Base-by-base conservation (phyloP, 495 filamentous ascomycete genomes). In the Terfezia claveryi region DNA sequence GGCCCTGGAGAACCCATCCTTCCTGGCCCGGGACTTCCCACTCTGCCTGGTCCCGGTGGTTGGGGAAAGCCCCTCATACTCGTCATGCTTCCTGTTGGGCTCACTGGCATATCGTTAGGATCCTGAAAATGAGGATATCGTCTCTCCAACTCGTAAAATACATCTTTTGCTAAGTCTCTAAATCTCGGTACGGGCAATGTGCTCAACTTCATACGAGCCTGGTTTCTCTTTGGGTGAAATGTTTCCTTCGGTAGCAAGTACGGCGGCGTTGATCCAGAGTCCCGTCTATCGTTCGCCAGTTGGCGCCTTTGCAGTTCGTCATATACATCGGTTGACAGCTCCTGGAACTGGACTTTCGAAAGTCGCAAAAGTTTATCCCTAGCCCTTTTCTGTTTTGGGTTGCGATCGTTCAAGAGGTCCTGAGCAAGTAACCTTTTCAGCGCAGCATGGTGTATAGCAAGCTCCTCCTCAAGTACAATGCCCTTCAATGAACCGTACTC, bases 201-300 rank as follows among this genome's bases (percentile, higher is more conserved):
- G 2, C 85, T 85, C 12, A 98, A 79, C 67, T 91, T 94, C 69
- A 93, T 84, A 51, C 91, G 77, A 8, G 91, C 91, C 67, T 95
- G 87, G 64, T 98, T 98, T 51, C 91, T 81, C 69, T 96, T 96
- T 20, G 86, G 85, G 69, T 98, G 92, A 69, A 95, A 96, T 55
- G 81, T 81, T 17, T 78, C 72, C 65, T 87, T 87, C 7, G 91
- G 84, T 17, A 84, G 71, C 10, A 98, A 74, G 65, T 77, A 89
- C 17, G 77, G 72, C 11, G 85, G 85, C 60, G 59, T 57, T 61
- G 61, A 60, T 46, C 20, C 74, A 72, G 16, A 62, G 63, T 32
- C 56, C 58, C 14, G 58, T 63, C 2, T 72, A 72, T 77, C 75
- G 41, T 73, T 77, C 37, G 67, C 72, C 2, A 68, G 65, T 36